Percentiles rank a stretch among this genome's conserved stretches.
phyloP scores from a whole-genome alignment of 257 asterid species.

The Solanum peruvianum region DNA sequence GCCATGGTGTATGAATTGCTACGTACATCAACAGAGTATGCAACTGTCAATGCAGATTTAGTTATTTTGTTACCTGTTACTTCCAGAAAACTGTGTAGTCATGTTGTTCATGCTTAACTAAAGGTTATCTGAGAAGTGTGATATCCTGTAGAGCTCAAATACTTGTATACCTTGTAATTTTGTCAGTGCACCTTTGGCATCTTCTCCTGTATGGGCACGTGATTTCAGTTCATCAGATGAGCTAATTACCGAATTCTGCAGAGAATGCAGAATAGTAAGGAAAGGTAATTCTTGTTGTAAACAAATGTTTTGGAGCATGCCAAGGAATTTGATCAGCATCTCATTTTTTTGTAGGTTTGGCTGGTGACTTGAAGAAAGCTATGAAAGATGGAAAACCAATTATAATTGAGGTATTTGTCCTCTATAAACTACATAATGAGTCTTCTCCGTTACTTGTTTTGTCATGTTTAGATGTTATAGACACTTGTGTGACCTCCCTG shows the following conservation, averaged over 20 bases:
- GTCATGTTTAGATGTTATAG: not conserved
- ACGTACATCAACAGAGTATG: conserved; percentile 98
- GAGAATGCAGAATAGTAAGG: conserved; percentile 97
- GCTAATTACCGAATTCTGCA: conserved; percentile 83
- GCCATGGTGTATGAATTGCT: conserved; percentile 97
- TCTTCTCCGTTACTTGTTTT: not conserved
- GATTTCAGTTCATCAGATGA: conserved; percentile 86
- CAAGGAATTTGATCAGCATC: not conserved
- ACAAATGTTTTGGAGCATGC: not conserved
- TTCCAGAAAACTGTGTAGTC: not conserved
- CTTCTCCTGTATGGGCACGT: conserved; percentile 95
- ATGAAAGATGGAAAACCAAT: conserved; percentile 99
- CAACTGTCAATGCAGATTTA: conserved; percentile 3
- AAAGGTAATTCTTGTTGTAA: conserved; percentile 48
- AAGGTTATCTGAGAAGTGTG: not conserved
- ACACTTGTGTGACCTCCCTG: not conserved
- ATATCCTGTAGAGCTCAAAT: not conserved
- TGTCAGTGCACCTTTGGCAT: conserved; percentile 83
- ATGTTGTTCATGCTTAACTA: not conserved
- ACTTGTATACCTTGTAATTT: conserved; percentile 13
- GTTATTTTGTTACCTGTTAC: not conserved
- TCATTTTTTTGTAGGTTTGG: conserved; percentile 52
- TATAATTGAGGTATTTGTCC: conserved; percentile 70
- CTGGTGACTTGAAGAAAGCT: conserved; percentile 97
- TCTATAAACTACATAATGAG: not conserved